A percentile compares a stretch with the other conserved stretches of the same genome.
Evolutionary conservation across 228 moss, liverwort and hornwort species (phyloP).

Genomic region (Sphagnum magellanicum): DNA sequence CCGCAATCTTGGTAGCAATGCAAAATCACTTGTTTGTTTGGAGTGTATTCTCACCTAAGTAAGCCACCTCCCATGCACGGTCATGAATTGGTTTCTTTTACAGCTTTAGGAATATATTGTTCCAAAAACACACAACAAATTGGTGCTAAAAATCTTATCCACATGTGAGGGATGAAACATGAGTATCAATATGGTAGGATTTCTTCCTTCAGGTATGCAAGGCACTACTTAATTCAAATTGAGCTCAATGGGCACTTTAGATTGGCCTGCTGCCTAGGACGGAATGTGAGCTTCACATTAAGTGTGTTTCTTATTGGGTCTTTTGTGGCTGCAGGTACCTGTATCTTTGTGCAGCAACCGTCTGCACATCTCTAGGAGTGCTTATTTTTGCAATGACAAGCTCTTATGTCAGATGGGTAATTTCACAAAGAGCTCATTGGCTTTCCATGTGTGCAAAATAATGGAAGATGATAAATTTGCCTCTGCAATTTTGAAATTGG

Average conservation of each 20-base stretch:
- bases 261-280: too few species aligned
- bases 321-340: slow-evolving; percentile 50
- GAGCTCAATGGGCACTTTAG: background rate
- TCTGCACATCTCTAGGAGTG: slow-evolving; percentile 41
- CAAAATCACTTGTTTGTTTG: slow-evolving; percentile 81
- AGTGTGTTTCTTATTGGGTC: background rate
- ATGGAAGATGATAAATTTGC: too few species aligned
- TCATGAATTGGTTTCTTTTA: background rate
- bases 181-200: background rate
- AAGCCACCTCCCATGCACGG: slow-evolving; percentile 5
- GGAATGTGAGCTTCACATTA: too few species aligned
- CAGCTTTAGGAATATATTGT: background rate
- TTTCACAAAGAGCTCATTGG: slow-evolving; percentile 17
- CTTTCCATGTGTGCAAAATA: too few species aligned
- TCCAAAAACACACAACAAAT: background rate
- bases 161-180: background rate
- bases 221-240: background rate
- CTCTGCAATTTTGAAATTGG: too few species aligned
- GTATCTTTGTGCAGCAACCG: slow-evolving; percentile 63
- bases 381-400: slow-evolving; percentile 37
- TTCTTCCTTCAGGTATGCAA: background rate
- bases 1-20: slow-evolving; percentile 59
- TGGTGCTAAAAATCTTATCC: background rate
- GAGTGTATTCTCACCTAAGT: slow-evolving; percentile 96
- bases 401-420: slow-evolving; percentile 32